A percentile compares a stretch with the other conserved stretches of the same genome.
These are phyloP conservation scores for Boletus fagicola DNA, from an alignment of 768 basidiomycete species.

Conservation along the genomic window DNA sequence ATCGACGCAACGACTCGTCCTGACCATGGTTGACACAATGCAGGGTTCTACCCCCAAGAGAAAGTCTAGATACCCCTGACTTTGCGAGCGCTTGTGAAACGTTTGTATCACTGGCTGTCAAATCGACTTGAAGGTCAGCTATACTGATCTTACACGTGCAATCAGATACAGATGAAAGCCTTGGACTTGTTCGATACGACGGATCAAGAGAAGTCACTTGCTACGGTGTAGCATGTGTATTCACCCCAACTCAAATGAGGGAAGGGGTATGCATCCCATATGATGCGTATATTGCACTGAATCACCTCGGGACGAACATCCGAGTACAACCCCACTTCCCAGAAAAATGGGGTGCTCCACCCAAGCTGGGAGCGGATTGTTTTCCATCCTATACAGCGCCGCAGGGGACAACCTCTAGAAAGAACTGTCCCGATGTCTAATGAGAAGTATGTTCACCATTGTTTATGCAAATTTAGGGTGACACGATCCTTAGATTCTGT, in stretches of 20 bases:
- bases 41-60: conserved; percentile 56
- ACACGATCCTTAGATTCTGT: conserved; percentile 1
- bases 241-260: conserved; percentile 48
- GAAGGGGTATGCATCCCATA: conserved; percentile 55
- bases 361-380: conserved; percentile 39
- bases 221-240: conserved; percentile 56
- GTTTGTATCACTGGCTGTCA: background rate
- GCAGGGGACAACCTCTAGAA: conserved; percentile 44
- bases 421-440: conserved; percentile 39
- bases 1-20: background rate
- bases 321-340: conserved; percentile 36
- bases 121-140: background rate
- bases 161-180: conserved; percentile 33
- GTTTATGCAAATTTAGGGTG: background rate
- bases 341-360: conserved; percentile 40
- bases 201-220: conserved; percentile 29
- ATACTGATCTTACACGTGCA: background rate
- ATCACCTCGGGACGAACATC: conserved; percentile 37
- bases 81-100: conserved; percentile 5
- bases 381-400: conserved; percentile 50
- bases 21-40: background rate
- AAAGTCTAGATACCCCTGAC: conserved; percentile 37
- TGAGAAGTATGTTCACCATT: conserved; percentile 38
- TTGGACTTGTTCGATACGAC: conserved; percentile 29
- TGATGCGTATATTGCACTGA: conserved; percentile 65